Evolutionary conservation across 139 green algal genomes (phyloP).

Genomic region (Desmodesmus armatus): DNA sequence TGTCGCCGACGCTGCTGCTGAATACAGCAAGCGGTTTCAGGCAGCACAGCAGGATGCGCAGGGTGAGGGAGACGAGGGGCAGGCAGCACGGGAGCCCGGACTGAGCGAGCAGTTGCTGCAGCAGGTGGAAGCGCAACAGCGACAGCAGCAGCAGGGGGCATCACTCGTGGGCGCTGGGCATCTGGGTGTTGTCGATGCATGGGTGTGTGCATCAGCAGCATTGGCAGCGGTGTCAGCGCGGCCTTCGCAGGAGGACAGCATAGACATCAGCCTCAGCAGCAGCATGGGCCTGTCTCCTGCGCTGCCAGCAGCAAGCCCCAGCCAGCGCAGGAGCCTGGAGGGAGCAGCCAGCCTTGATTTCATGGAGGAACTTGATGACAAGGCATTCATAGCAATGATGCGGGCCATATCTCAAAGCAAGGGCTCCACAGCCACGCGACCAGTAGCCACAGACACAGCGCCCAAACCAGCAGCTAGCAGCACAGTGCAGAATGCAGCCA

Average conservation of each 20-base stretch:
- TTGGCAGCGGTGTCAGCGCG: not conserved
- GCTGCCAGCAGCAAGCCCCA: not conserved
- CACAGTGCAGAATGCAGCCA: too few species aligned
- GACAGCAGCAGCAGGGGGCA: too few species aligned
- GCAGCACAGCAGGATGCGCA: too few species aligned
- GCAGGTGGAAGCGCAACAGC: not conserved
- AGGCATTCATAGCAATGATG: constrained; percentile 7
- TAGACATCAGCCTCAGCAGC: not conserved
- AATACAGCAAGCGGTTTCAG: too few species aligned
- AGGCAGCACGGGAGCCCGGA: too few species aligned
- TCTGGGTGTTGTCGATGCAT: too few species aligned
- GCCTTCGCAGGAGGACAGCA: not conserved
- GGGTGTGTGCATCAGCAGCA: too few species aligned
- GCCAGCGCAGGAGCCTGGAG: constrained; percentile 1
- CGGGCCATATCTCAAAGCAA: constrained; percentile 4
- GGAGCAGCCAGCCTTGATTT: constrained; percentile 25
- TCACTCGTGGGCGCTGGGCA: too few species aligned
- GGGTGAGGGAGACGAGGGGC: too few species aligned
- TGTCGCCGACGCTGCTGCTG: not conserved
- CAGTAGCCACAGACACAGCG: not conserved
- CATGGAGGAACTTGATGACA: constrained; percentile 14
- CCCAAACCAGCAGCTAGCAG: not conserved
- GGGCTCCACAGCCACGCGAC: not conserved
- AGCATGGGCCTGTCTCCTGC: not conserved
- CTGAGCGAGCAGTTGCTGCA: not conserved